Percentiles rank a stretch among this genome's conserved stretches.
Evolutionary conservation across 768 basidiomycete genomes (phyloP).

Genomic region (Leccinum pellstonianum): DNA sequence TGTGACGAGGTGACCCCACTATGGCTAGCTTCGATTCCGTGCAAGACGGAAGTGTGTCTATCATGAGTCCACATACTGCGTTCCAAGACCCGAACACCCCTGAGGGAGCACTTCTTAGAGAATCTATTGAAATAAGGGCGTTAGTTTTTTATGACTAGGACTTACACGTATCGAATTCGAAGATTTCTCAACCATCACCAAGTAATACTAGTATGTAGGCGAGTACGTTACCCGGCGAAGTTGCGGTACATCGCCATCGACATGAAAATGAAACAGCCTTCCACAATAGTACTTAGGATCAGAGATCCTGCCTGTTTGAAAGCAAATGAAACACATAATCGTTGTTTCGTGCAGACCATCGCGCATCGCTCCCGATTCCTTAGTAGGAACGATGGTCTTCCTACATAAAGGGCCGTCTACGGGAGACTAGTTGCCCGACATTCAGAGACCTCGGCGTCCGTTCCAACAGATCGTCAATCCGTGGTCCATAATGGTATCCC

Average conservation of each 20-base stretch:
- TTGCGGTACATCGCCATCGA: neutral
- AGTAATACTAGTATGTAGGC: too few species aligned
- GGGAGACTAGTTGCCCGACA: too few species aligned
- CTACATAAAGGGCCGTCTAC: too few species aligned
- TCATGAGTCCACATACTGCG: slow-evolving; percentile 34
- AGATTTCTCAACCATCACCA: neutral
- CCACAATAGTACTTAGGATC: too few species aligned
- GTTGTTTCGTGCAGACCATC: too few species aligned
- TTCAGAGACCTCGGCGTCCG: too few species aligned
- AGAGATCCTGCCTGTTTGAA: too few species aligned
- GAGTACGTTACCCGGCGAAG: neutral
- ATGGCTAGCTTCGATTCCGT: slow-evolving; percentile 33
- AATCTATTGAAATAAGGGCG: slow-evolving; percentile 37
- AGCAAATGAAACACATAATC: too few species aligned
- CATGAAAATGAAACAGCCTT: neutral
- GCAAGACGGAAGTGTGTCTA: slow-evolving; percentile 35
- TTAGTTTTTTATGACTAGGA: slow-evolving; percentile 29
- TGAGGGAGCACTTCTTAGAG: slow-evolving; percentile 27
- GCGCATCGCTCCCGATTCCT: too few species aligned
- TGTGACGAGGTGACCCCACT: neutral
- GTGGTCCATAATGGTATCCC: too few species aligned
- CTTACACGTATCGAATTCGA: neutral
- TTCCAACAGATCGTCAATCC: too few species aligned
- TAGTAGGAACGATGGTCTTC: too few species aligned
- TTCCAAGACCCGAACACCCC: slow-evolving; percentile 37